A percentile compares a stretch with the other conserved stretches of the same genome.
phyloP scores from a whole-genome alignment of 768 basidiomycete species.

The Mycena rosella region DNA sequence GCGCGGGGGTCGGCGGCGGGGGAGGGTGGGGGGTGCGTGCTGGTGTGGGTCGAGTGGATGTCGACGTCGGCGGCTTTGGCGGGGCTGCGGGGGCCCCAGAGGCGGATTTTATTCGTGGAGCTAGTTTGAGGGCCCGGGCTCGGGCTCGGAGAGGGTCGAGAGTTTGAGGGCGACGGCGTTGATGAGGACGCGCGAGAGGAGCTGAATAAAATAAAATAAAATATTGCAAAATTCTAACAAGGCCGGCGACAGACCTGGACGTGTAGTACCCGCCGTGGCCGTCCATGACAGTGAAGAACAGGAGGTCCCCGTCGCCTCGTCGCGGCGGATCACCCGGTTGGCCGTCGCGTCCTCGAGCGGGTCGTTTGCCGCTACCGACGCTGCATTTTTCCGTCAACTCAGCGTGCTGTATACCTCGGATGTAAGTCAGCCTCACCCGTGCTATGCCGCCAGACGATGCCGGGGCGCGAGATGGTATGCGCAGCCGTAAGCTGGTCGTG shows the following conservation, averaged over 20 bases:
- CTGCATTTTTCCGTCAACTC: constrained; percentile 40
- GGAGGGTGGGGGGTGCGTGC: not conserved
- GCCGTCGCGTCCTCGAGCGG: constrained; percentile 93
- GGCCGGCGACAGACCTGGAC: constrained; percentile 57
- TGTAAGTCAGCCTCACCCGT: constrained; percentile 52
- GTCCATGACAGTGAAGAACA: constrained; percentile 93
- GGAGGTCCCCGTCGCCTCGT: constrained; percentile 79
- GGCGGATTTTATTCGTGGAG: constrained; percentile 50
- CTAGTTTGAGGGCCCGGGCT: constrained; percentile 47
- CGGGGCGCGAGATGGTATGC: constrained; percentile 61
- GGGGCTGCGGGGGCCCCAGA: constrained; percentile 14
- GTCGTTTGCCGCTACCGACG: constrained; percentile 85
- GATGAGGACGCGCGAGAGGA: constrained; percentile 87
- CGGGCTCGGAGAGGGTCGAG: constrained; percentile 56
- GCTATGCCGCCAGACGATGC: constrained; percentile 78
- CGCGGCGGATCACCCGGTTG: constrained; percentile 73
- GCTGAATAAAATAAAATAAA: constrained; percentile 29
- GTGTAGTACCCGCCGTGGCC: constrained; percentile 91
- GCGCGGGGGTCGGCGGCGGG: constrained; percentile 63
- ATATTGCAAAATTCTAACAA: not conserved
- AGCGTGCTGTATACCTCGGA: not conserved
- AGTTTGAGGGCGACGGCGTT: constrained; percentile 87
- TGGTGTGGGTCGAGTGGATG: constrained; percentile 37
- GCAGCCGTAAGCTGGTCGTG: too few relatives aligned
- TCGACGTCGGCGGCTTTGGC: constrained; percentile 51